Evolutionary conservation across 164 flowering plant genomes (phyloP).

Genomic region (Nymphaea colorata): DNA sequence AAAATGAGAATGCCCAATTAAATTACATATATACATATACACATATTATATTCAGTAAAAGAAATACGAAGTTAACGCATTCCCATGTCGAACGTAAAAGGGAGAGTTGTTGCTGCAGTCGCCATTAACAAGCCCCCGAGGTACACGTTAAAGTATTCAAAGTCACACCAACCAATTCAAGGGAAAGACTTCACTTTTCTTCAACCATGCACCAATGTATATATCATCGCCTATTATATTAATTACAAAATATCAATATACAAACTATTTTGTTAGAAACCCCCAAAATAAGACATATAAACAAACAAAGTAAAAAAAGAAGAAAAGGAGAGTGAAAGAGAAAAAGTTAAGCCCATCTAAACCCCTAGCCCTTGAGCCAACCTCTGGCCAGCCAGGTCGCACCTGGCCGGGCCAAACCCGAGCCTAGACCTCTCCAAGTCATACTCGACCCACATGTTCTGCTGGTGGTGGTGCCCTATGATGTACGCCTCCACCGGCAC

Average conservation of each 20-base stretch:
- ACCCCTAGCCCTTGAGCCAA: background rate
- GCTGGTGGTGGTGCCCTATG: conserved; percentile 85
- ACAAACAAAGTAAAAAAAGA: background rate
- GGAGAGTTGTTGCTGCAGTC: background rate
- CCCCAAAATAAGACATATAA: background rate
- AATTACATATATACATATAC: too few species aligned
- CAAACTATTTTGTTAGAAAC: background rate
- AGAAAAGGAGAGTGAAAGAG: background rate
- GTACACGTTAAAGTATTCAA: background rate
- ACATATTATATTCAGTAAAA: too few species aligned
- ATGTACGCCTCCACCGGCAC: conserved; percentile 56
- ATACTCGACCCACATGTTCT: conserved; percentile 81
- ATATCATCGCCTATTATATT: too few species aligned
- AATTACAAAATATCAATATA: too few species aligned
- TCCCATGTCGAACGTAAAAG: too few species aligned
- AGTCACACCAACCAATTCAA: background rate
- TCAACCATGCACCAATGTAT: too few species aligned
- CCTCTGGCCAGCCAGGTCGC: conserved; percentile 47
- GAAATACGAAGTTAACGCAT: too few species aligned
- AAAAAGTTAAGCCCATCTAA: background rate
- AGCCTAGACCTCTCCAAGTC: conserved; percentile 53
- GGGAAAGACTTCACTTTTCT: too few species aligned
- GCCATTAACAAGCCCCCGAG: background rate
- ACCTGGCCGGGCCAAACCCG: conserved; percentile 53
- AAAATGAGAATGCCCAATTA: too few species aligned